Conservation (phyloP, 2,329 filamentous ascomycete species). For the Zymoseptoria crescenta region DNA sequence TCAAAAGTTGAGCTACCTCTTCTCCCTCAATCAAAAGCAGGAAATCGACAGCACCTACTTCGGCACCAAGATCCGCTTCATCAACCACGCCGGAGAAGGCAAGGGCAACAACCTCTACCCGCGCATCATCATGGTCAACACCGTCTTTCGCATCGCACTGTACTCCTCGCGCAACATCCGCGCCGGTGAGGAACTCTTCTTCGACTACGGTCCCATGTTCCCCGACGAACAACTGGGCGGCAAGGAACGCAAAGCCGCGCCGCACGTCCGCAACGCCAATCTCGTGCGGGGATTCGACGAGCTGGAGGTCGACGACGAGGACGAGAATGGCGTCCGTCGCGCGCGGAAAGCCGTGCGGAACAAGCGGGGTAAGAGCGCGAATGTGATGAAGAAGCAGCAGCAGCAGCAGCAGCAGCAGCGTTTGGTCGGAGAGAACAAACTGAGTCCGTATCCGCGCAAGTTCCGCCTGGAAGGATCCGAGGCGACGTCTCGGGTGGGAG, state of each 20-base stretch:
- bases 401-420: background rate
- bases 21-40: slow-evolving; percentile 45
- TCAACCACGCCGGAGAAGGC: slow-evolving; percentile 62
- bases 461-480: background rate
- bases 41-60: slow-evolving; percentile 65
- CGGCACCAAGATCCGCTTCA: slow-evolving; percentile 74
- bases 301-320: slow-evolving; percentile 11
- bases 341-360: slow-evolving; percentile 13
- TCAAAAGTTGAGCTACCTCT: slow-evolving; percentile 56
- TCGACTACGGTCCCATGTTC: slow-evolving; percentile 57
- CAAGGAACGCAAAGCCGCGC: slow-evolving; percentile 12
- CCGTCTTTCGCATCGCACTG: slow-evolving; percentile 66
- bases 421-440: background rate
- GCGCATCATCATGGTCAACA: slow-evolving; percentile 64
- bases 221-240: slow-evolving; percentile 20
- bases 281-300: slow-evolving; percentile 19
- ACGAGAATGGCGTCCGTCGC: slow-evolving; percentile 16
- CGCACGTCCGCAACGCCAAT: slow-evolving; percentile 18
- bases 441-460: background rate
- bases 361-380: slow-evolving; percentile 7
- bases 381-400: background rate
- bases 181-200: slow-evolving; percentile 69
- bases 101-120: slow-evolving; percentile 53
- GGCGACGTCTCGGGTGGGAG: background rate
- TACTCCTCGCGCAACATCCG: slow-evolving; percentile 59